Evolutionary conservation across 768 basidiomycete genomes (phyloP).

Genomic region (Suillus occidentalis): DNA sequence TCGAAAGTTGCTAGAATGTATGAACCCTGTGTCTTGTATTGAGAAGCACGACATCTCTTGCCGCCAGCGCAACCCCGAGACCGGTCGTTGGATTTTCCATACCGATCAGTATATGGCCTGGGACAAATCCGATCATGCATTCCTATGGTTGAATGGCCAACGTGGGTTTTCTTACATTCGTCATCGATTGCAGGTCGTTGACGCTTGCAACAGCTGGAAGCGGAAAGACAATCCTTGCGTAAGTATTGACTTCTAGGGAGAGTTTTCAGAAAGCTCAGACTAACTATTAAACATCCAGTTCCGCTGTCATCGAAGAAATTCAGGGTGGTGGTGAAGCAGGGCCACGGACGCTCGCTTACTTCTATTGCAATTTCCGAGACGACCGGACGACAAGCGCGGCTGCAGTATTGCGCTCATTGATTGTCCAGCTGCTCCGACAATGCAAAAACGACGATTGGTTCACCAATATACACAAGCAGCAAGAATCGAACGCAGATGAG

Average conservation of each 20-base stretch:
- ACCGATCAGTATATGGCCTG: neutral
- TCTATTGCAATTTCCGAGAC: neutral
- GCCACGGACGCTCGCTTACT: neutral
- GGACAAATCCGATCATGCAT: neutral
- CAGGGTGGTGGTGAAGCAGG: neutral
- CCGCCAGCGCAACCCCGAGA: neutral
- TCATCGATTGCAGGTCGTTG: neutral
- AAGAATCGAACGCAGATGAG: neutral
- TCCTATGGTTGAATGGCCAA: neutral
- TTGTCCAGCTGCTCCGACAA: conserved; percentile 12
- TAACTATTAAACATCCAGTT: neutral
- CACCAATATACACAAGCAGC: neutral
- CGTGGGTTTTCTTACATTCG: neutral
- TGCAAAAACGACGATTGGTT: neutral
- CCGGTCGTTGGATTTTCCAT: neutral
- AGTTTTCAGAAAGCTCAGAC: neutral
- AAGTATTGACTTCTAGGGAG: rapidly evolving
- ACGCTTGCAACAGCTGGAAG: neutral
- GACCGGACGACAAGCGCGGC: conserved; percentile 8
- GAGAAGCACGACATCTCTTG: neutral
- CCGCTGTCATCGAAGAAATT: conserved; percentile 4
- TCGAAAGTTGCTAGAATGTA: neutral
- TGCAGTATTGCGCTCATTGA: conserved; percentile 18
- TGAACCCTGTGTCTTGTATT: neutral
- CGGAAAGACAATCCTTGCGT: neutral